These are phyloP conservation scores for Kappamyces sp. DNA, from an alignment of 192 early-diverging fungal genomes.

Conservation along the genomic window DNA sequence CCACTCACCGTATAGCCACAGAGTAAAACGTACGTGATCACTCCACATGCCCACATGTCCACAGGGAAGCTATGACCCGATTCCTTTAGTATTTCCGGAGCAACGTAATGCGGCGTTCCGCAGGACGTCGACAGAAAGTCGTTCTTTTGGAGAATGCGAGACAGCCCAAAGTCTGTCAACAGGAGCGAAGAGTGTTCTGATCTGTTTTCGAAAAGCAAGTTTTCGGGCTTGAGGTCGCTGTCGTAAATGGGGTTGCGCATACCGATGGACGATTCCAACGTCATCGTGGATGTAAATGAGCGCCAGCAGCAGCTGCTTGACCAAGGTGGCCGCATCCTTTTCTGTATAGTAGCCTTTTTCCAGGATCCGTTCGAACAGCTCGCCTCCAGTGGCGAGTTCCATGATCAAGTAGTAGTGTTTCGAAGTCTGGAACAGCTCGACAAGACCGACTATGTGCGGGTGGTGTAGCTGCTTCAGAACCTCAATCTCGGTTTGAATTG, in stretches of 20 bases:
- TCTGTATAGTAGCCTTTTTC: slow-evolving; percentile 45
- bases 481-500: slow-evolving; percentile 61
- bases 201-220: slow-evolving; percentile 45
- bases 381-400: slow-evolving; percentile 49
- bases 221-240: slow-evolving; percentile 53
- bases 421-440: slow-evolving; percentile 36
- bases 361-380: slow-evolving; percentile 52
- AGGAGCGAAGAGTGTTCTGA: slow-evolving; percentile 45
- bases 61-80: slow-evolving; percentile 60
- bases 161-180: slow-evolving; percentile 72
- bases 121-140: slow-evolving; percentile 63
- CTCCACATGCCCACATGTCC: slow-evolving; percentile 72
- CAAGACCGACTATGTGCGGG: slow-evolving; percentile 34
- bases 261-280: slow-evolving; percentile 10
- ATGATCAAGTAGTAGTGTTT: slow-evolving; percentile 39
- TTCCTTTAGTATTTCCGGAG: slow-evolving; percentile 62
- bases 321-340: slow-evolving; percentile 39
- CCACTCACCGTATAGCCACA: slow-evolving; percentile 40
- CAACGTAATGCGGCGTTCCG: slow-evolving; percentile 50
- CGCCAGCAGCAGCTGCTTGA: slow-evolving; percentile 41
- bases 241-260: slow-evolving; percentile 39
- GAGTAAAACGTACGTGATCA: slow-evolving; percentile 53
- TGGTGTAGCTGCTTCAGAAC: slow-evolving; percentile 59
- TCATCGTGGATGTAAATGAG: slow-evolving; percentile 42
- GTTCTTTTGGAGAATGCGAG: slow-evolving; percentile 53